Percentiles rank a stretch among this genome's conserved stretches.
These are phyloP conservation scores for Xylaria nigripes DNA, from an alignment of 495 filamentous ascomycete genomes.

Conservation along the genomic window DNA sequence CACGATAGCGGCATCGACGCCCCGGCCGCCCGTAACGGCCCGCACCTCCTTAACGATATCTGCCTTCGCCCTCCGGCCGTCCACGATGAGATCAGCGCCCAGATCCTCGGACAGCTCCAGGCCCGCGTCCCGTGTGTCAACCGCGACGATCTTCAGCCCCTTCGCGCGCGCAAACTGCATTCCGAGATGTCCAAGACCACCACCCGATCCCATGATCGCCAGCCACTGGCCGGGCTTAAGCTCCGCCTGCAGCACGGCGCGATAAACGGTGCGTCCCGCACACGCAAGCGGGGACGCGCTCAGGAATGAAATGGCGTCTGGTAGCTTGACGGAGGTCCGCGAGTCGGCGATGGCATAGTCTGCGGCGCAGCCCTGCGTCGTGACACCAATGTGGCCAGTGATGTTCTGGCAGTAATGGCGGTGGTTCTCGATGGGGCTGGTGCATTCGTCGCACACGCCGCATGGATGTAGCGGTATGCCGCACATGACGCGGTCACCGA, in stretches of 20 bases:
- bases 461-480: constrained; percentile 39
- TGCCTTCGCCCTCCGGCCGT: constrained; percentile 38
- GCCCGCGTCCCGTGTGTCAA: constrained; percentile 50
- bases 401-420: constrained; percentile 38
- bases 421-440: constrained; percentile 28
- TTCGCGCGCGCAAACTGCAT: constrained; percentile 31
- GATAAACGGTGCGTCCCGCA: constrained; percentile 48
- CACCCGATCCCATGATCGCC: constrained; percentile 48
- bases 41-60: constrained; percentile 38
- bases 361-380: constrained; percentile 42
- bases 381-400: constrained; percentile 35
- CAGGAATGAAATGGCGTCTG: too few relatives aligned
- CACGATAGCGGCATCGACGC: constrained; percentile 39
- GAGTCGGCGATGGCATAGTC: constrained; percentile 46
- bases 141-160: constrained; percentile 44
- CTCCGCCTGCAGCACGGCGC: constrained; percentile 38
- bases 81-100: constrained; percentile 45
- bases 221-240: constrained; percentile 42
- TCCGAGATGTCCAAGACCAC: constrained; percentile 50
- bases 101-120: constrained; percentile 33
- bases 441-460: constrained; percentile 35
- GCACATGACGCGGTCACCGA: constrained; percentile 31
- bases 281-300: constrained; percentile 52
- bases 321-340: constrained; percentile 28
- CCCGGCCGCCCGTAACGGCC: constrained; percentile 37